Conservation (phyloP, 1,139 yeast genomes). For the Blastobotrys buckinghamii region DNA sequence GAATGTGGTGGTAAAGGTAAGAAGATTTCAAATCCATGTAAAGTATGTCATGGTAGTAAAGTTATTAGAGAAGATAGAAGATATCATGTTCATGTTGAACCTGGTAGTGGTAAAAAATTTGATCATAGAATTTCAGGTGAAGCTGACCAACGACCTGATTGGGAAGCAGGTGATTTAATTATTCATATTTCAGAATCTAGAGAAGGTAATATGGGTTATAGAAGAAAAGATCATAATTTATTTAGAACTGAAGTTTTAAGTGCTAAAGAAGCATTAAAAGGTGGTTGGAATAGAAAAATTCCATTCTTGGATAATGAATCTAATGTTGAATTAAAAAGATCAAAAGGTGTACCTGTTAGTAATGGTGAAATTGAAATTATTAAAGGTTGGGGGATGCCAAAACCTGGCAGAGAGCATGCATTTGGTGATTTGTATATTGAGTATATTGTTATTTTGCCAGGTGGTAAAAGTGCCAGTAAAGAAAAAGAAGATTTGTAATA, state of each 20-base stretch:
- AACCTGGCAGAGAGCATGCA: conserved; percentile 43
- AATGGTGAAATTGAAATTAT: conserved; percentile 69
- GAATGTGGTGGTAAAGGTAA: conserved; percentile 75
- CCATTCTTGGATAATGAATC: conserved; percentile 57
- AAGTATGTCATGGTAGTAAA: conserved; percentile 63
- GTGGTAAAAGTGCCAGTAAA: conserved; percentile 19
- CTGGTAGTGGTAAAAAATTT: conserved; percentile 64
- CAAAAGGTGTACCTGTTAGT: conserved; percentile 45
- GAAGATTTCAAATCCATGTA: conserved; percentile 57
- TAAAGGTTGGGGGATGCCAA: conserved; percentile 83
- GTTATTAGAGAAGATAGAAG: conserved; percentile 51
- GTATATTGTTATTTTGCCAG: conserved; percentile 54
- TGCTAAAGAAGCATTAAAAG: conserved; percentile 62
- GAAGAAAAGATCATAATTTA: conserved; percentile 67
- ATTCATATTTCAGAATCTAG: conserved; percentile 44
- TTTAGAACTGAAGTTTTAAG: conserved; percentile 78
- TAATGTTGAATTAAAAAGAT: conserved; percentile 44
- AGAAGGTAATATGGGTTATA: conserved; percentile 61
- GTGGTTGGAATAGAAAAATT: conserved; percentile 72
- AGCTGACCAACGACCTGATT: conserved; percentile 79
- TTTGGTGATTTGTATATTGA: conserved; percentile 74
- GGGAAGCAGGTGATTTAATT: conserved; percentile 72
- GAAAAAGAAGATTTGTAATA: conserved; percentile 3
- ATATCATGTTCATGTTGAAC: conserved; percentile 56
- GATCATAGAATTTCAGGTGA: conserved; percentile 62